Evolutionary conservation across 2,329 filamentous ascomycete genomes (phyloP), one percentile per base, ranked within the genome.

Genomic region (Alternaria gansuensis): DNA sequence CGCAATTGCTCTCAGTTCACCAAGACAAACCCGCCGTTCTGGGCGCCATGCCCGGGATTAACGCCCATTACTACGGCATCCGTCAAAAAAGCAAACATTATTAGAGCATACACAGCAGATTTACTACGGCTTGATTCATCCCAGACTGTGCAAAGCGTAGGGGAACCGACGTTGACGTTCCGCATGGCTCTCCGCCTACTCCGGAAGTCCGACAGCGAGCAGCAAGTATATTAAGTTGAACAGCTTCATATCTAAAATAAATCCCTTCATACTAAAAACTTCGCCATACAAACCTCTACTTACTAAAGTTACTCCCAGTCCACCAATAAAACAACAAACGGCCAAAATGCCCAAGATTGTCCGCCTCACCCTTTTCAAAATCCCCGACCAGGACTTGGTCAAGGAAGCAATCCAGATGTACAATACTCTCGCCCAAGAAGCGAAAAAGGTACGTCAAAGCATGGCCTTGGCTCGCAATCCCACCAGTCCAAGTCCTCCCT

Each of bases 311-410:
- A 2, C 29, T 11, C 3, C 3, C n/a, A 1, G 31, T 36, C 21
- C 50, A 46, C 43, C 51, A 39, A 28, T 52, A 33, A 14, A 17
- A 31, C 36, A 45, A 34, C 44, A 45, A 53, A 34, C 55, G 55
- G 26, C 40, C 59, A 72, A 41, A 37, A 77, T 76, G 75, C 52
- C 71, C 10, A 68, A 69, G 50, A 72, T 78, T 62, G 58, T 72
- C 52, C 76, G 76, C 56, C 63, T 77, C 48, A 77, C 75, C 11
- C 65, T 77, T 29, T 76, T 78, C 72, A 77, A 78, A 62, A 65
- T 77, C 56, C 63, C 72, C 51, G 69, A 77, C 43, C 23, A 57
- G 3, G 61, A 69, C 31, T 52, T 68, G 55, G 56, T 77, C 55
- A 61, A 75, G 58, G 68, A 69, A 51, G 66, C 70, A 3, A 63